These are phyloP conservation scores for Porodaedalea pini DNA, from an alignment of 1,284 basidiomycete species.

Conservation along the genomic window DNA sequence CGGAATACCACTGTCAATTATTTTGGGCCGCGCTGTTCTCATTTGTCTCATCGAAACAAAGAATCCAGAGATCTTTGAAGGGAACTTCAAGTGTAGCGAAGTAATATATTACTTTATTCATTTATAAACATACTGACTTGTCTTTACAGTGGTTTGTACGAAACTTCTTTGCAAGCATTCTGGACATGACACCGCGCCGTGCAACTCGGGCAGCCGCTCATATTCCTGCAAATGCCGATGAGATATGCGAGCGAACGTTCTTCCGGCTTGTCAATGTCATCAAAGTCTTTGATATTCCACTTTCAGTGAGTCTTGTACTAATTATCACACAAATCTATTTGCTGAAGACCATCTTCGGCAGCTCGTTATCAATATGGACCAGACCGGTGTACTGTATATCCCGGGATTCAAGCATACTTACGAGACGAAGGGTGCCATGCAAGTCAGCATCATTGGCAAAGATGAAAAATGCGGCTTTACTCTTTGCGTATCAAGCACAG, in stretches of 20 bases:
- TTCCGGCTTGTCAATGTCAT: not conserved
- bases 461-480: conserved; percentile 40
- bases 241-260: not conserved
- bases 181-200: not conserved
- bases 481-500: conserved; percentile 29
- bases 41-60: not conserved
- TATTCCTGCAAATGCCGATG: not conserved
- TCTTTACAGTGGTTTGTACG: not conserved
- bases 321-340: not conserved
- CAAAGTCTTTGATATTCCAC: not conserved
- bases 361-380: conserved; percentile 36
- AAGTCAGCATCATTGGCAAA: conserved; percentile 30
- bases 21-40: not conserved
- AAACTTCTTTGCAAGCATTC: not conserved
- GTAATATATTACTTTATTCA: no score
- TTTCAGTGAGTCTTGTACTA: conserved; percentile 20
- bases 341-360: conserved; percentile 18
- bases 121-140: not conserved
- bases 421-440: conserved; percentile 29
- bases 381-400: conserved; percentile 33
- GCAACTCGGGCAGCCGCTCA: conserved; percentile 2
- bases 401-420: conserved; percentile 31
- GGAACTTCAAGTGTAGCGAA: not conserved
- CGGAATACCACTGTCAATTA: not conserved
- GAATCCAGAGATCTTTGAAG: not conserved